phyloP scores from a whole-genome alignment of 1,139 yeast species.

The Pichia sp. region DNA sequence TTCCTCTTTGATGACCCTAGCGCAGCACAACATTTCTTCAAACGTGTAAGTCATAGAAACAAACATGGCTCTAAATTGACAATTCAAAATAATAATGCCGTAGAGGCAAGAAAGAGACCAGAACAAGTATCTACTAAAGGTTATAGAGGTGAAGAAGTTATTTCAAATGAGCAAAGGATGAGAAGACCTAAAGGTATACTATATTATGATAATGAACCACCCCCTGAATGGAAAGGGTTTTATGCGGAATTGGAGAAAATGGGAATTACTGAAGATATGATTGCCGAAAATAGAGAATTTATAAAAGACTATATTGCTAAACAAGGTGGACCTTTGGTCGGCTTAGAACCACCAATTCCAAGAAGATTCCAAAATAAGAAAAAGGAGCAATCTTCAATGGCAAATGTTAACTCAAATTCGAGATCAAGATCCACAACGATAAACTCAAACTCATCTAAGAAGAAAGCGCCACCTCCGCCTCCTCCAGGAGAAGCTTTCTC shows the following conservation, averaged over 20 bases:
- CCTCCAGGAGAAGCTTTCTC: slow-evolving; percentile 19
- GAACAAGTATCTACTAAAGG: slow-evolving; percentile 40
- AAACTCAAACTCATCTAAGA: slow-evolving; percentile 18
- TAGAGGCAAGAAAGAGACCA: slow-evolving; percentile 58
- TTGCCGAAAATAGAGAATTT: slow-evolving; percentile 77
- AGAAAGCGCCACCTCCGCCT: slow-evolving; percentile 29
- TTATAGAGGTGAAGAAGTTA: slow-evolving; percentile 56
- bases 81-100: slow-evolving; percentile 75
- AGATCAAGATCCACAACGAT: slow-evolving; percentile 14
- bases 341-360: slow-evolving; percentile 80
- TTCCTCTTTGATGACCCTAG: slow-evolving; percentile 79
- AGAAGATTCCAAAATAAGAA: slow-evolving; percentile 42
- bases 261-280: slow-evolving; percentile 84
- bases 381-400: slow-evolving; percentile 14
- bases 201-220: slow-evolving; percentile 75
- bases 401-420: slow-evolving; percentile 1
- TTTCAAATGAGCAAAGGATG: slow-evolving; percentile 37
- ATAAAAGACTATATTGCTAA: slow-evolving; percentile 68
- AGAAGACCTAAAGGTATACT: slow-evolving; percentile 53
- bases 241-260: slow-evolving; percentile 67
- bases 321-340: slow-evolving; percentile 81
- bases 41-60: slow-evolving; percentile 65
- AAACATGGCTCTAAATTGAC: slow-evolving; percentile 87
- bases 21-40: slow-evolving; percentile 81
- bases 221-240: slow-evolving; percentile 77